Conservation (phyloP, 2,329 filamentous ascomycete genomes). For the Cercospora zeina region DNA sequence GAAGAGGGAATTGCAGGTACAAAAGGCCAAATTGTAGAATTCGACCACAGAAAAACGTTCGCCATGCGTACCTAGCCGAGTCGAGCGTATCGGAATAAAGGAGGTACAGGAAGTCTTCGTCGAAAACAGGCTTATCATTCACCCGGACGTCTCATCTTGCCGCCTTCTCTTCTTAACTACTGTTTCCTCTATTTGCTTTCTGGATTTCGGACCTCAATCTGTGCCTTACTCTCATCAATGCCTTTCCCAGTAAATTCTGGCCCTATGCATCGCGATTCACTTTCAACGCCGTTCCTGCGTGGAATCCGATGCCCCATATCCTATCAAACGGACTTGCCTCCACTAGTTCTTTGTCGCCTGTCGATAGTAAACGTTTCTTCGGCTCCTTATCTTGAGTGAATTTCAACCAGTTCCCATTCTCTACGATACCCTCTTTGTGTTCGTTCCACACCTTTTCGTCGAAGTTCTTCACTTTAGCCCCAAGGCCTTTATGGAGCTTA, state of each 20-base stretch:
- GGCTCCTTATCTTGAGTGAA: conserved; percentile 21
- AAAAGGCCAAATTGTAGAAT: conserved; percentile 40
- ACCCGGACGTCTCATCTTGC: background rate
- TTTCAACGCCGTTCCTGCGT: conserved; percentile 11
- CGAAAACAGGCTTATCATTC: background rate
- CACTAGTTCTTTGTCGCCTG: conserved; percentile 21
- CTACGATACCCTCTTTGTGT: conserved; percentile 13
- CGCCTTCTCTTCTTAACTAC: background rate
- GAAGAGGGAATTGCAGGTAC: conserved; percentile 42
- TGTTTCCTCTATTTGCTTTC: background rate
- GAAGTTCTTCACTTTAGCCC: conserved; percentile 17
- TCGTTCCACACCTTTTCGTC: conserved; percentile 15
- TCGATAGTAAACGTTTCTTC: conserved; percentile 19
- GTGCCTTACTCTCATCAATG: conserved; percentile 19
- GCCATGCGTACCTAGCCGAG: too few species aligned
- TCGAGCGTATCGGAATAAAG: background rate
- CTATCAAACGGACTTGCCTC: conserved; percentile 25
- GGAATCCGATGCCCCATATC: conserved; percentile 28
- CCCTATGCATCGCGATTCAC: conserved; percentile 14
- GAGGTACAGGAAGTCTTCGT: background rate
- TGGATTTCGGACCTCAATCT: background rate
- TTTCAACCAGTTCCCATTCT: conserved; percentile 23
- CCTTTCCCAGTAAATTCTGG: conserved; percentile 22
- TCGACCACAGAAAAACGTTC: background rate
- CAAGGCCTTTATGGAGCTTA: conserved; percentile 19